A percentile compares a stretch with the other conserved stretches of the same genome.
phyloP scores from a whole-genome alignment of 768 basidiomycete species.

The Piloderma croceum region DNA sequence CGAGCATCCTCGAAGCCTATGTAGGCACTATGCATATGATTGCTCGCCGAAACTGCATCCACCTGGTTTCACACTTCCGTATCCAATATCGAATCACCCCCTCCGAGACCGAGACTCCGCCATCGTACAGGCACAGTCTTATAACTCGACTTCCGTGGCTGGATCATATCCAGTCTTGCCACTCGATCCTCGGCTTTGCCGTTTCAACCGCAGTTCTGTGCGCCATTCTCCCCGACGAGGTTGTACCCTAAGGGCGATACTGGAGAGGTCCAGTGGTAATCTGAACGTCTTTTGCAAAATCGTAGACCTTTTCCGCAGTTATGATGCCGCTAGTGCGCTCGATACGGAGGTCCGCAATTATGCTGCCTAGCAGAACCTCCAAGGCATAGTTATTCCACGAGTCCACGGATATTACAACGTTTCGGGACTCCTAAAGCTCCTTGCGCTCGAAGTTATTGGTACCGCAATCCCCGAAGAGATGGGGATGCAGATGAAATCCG shows the following conservation, averaged over 20 bases:
- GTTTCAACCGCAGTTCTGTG: conserved; percentile 7
- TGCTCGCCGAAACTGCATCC: conserved; percentile 6
- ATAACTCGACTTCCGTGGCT: not conserved
- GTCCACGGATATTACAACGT: conserved; percentile 12
- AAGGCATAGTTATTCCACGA: too few species aligned
- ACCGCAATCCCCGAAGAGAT: conserved; percentile 9
- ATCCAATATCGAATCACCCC: conserved; percentile 1
- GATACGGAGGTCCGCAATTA: conserved; percentile 6
- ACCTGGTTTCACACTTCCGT: conserved; percentile 10
- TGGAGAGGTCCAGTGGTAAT: not conserved
- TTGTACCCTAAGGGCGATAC: conserved; percentile 3
- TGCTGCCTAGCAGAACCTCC: conserved; percentile 10
- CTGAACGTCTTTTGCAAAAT: conserved; percentile 8
- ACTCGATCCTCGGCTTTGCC: conserved; percentile 8
- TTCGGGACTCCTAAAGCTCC: conserved; percentile 12
- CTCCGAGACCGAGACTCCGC: conserved; percentile 4
- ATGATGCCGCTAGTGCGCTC: conserved; percentile 1
- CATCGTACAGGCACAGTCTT: conserved; percentile 4
- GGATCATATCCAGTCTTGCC: conserved; percentile 6
- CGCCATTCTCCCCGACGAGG: conserved; percentile 6
- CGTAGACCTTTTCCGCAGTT: conserved; percentile 5
- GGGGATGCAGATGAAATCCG: conserved; percentile 7
- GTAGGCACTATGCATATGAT: conserved; percentile 8
- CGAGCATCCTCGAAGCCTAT: conserved; percentile 8
- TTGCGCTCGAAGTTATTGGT: conserved; percentile 13